Percentiles rank a stretch among this genome's conserved stretches.
These are phyloP conservation scores for Tranzscheliella williamsii DNA, from an alignment of 1,284 basidiomycete species.

Conservation along the genomic window DNA sequence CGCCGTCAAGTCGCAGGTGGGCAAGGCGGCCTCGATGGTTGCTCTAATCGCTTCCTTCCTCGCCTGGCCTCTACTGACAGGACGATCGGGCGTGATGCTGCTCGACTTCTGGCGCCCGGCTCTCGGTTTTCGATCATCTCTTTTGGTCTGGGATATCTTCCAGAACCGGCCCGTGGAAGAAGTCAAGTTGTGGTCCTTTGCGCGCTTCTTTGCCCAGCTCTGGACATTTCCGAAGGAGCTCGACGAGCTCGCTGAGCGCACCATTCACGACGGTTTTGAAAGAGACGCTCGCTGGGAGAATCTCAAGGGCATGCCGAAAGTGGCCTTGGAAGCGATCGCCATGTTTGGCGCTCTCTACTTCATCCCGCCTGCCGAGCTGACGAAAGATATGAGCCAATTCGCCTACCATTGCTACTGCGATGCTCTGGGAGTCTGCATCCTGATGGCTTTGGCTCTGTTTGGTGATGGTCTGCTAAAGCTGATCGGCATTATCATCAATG, in stretches of 20 bases:
- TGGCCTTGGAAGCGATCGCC: conserved; percentile 37
- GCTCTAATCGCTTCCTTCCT: conserved; percentile 38
- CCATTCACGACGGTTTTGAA: conserved; percentile 34
- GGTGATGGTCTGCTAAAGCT: conserved; percentile 52
- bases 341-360: conserved; percentile 47
- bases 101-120: conserved; percentile 58
- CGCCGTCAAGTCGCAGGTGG: conserved; percentile 23
- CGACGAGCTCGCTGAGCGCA: conserved; percentile 48
- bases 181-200: conserved; percentile 46
- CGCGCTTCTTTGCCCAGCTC: conserved; percentile 54
- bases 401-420: conserved; percentile 53
- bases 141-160: conserved; percentile 59
- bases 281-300: conserved; percentile 45
- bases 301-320: conserved; percentile 47
- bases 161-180: conserved; percentile 49
- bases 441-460: conserved; percentile 52
- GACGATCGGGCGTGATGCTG: conserved; percentile 46
- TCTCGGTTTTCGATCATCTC: conserved; percentile 53
- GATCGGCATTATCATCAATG: conserved; percentile 47
- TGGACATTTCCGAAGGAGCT: conserved; percentile 58
- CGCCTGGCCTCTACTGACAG: conserved; percentile 49
- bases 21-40: conserved; percentile 40
- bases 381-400: conserved; percentile 45
- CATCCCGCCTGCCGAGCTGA: conserved; percentile 51
- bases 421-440: conserved; percentile 41